Conservation (phyloP, 345 rosid genomes). For the Salix suchowensis region DNA sequence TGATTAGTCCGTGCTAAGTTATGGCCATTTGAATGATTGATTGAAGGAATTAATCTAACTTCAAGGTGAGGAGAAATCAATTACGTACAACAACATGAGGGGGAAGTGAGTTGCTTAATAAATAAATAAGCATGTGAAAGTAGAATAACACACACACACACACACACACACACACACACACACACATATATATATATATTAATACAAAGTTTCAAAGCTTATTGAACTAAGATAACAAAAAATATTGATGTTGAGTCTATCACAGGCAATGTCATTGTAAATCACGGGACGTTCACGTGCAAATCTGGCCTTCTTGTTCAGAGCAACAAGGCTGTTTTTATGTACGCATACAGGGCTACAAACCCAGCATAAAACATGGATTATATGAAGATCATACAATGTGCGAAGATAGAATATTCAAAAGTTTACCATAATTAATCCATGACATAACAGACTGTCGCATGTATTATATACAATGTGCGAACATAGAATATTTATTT, state of each 20-base stretch:
- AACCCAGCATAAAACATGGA: constrained; percentile 1
- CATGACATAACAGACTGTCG: background rate
- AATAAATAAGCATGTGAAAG: background rate
- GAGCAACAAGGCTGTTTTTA: constrained; percentile 14
- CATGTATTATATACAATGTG: no score
- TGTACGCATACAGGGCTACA: background rate
- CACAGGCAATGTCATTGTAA: constrained; percentile 46
- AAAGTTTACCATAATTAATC: no score
- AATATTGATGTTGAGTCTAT: constrained; percentile 17
- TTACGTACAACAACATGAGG: constrained; percentile 12
- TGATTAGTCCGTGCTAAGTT: constrained; percentile 1
- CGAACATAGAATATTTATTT: no score
- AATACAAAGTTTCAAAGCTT: constrained; percentile 15
- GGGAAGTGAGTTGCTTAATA: constrained; percentile 9
- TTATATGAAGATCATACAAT: no score
- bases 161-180: no score
- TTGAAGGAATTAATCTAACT: background rate
- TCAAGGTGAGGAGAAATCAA: background rate
- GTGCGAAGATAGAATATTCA: no score
- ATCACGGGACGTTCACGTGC: constrained; percentile 91
- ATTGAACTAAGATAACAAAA: constrained; percentile 7
- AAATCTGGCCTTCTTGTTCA: constrained; percentile 52
- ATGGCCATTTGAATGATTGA: constrained; percentile 18
- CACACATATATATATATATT: background rate
- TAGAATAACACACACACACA: background rate